These are phyloP conservation scores for Cercophora newfieldiana DNA, from an alignment of 495 filamentous ascomycete species.

Conservation along the genomic window DNA sequence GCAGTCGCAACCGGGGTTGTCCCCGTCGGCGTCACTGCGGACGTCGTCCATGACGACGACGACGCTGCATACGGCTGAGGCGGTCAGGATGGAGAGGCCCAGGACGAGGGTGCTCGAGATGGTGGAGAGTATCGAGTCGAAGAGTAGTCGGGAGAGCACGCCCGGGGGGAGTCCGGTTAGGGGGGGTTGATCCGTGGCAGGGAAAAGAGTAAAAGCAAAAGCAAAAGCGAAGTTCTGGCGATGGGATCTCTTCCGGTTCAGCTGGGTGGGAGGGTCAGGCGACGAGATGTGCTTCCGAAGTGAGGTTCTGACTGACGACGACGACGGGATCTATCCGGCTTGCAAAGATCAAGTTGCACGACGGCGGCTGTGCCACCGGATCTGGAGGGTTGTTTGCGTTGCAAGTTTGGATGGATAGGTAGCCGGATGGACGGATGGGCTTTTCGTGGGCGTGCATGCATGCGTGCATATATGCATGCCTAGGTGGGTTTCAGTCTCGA, in stretches of 20 bases:
- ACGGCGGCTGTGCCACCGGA: background rate
- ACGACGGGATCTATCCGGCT: background rate
- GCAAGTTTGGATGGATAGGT: no score
- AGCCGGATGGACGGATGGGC: background rate
- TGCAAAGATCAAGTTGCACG: background rate
- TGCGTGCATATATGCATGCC: background rate
- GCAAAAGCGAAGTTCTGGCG: background rate
- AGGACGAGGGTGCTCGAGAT: constrained; percentile 46
- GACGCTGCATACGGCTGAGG: constrained; percentile 34
- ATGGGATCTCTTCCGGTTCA: background rate
- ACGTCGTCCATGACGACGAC: constrained; percentile 18
- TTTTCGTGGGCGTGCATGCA: background rate
- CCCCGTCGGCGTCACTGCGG: constrained; percentile 24
- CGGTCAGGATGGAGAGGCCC: constrained; percentile 37
- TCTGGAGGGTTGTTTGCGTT: background rate
- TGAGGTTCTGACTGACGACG: background rate
- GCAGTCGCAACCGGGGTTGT: constrained; percentile 1
- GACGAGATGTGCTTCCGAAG: no score
- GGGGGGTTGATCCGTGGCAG: background rate
- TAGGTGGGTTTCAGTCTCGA: no score
- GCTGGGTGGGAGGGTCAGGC: no score
- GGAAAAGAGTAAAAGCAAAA: background rate
- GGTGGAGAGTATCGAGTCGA: constrained; percentile 47
- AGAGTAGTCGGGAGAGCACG: constrained; percentile 37
- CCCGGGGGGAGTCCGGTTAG: constrained; percentile 30